A percentile compares a stretch with the other conserved stretches of the same genome.
phyloP scores from a whole-genome alignment of 345 rosid species.

The Aethionema arabicum region DNA sequence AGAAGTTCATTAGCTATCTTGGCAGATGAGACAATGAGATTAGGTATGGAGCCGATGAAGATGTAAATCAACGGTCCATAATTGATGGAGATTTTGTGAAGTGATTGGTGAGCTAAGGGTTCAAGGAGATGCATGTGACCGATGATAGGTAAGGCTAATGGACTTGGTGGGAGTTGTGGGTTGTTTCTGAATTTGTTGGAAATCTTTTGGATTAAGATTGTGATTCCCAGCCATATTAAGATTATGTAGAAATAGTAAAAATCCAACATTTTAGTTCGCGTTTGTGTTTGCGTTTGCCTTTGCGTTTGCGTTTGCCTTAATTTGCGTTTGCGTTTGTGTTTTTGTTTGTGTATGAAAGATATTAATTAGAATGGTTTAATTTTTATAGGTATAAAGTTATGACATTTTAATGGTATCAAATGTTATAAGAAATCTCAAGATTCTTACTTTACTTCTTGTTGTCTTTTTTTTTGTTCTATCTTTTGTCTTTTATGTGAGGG shows the following conservation, averaged over 20 bases:
- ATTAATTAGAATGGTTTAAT: slow-evolving; percentile 3
- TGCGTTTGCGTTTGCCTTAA: too few relatives aligned
- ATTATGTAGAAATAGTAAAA: slow-evolving; percentile 9
- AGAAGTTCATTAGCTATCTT: slow-evolving; percentile 62
- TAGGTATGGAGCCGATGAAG: slow-evolving; percentile 69
- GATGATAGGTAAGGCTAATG: slow-evolving; percentile 45
- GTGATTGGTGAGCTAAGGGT: slow-evolving; percentile 61
- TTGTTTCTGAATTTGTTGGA: slow-evolving; percentile 10
- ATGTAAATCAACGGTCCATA: slow-evolving; percentile 63
- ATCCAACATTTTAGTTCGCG: slow-evolving; percentile 17
- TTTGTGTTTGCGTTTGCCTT: too few relatives aligned
- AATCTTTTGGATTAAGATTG: slow-evolving; percentile 22
- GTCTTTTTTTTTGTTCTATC: slow-evolving; percentile 22
- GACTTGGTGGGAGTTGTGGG: slow-evolving; percentile 46
- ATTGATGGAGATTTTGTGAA: slow-evolving; percentile 56
- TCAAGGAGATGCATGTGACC: slow-evolving; percentile 55
- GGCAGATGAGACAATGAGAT: slow-evolving; percentile 54
- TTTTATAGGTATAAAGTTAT: slow-evolving; percentile 6
- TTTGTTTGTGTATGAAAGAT: slow-evolving; percentile 21
- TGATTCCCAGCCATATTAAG: slow-evolving; percentile 29
- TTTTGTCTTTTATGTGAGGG: slow-evolving; percentile 33
- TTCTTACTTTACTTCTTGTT: slow-evolving; percentile 24
- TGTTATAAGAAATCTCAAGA: slow-evolving; percentile 16
- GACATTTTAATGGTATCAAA: slow-evolving; percentile 26
- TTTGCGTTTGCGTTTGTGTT: too few relatives aligned